Percentiles rank a stretch among this genome's conserved stretches.
Conservation (phyloP, 768 basidiomycete genomes). For the Filobasidium floriforme region DNA sequence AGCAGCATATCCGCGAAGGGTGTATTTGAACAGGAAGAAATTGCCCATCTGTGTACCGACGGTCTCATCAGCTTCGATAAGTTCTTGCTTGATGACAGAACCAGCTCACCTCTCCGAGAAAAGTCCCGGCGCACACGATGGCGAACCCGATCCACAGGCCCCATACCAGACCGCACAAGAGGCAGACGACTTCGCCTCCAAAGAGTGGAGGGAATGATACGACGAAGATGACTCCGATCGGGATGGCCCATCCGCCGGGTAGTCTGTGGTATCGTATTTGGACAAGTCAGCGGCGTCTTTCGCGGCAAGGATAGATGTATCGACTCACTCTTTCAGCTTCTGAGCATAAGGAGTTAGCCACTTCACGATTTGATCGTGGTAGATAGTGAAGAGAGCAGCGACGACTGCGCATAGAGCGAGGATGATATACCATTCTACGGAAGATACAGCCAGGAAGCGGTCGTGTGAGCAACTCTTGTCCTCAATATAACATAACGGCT, state of each 20-base stretch:
- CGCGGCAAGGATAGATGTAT: background rate
- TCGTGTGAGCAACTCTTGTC: too few relatives aligned
- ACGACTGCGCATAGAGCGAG: slow-evolving; percentile 49
- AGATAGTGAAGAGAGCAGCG: slow-evolving; percentile 54
- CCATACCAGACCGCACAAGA: slow-evolving; percentile 45
- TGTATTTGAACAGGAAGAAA: slow-evolving; percentile 41
- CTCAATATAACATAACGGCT: too few relatives aligned
- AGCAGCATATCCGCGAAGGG: slow-evolving; percentile 29
- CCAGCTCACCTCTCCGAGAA: slow-evolving; percentile 15
- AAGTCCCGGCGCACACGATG: slow-evolving; percentile 36
- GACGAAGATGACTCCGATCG: slow-evolving; percentile 71
- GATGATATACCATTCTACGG: slow-evolving; percentile 42
- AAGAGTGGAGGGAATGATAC: slow-evolving; percentile 77
- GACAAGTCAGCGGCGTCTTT: background rate
- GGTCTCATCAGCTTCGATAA: background rate
- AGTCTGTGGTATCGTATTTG: slow-evolving; percentile 28
- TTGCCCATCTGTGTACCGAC: slow-evolving; percentile 30
- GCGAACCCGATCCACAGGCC: slow-evolving; percentile 45
- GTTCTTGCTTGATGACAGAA: background rate
- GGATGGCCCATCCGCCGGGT: slow-evolving; percentile 62
- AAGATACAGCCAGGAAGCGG: too few relatives aligned
- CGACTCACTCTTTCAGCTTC: slow-evolving; percentile 52
- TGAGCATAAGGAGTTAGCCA: slow-evolving; percentile 61
- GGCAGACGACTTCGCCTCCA: slow-evolving; percentile 33
- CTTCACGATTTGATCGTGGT: slow-evolving; percentile 63